Base-by-base conservation (phyloP, 75 land plant species). In the Azolla pinnata region DNA sequence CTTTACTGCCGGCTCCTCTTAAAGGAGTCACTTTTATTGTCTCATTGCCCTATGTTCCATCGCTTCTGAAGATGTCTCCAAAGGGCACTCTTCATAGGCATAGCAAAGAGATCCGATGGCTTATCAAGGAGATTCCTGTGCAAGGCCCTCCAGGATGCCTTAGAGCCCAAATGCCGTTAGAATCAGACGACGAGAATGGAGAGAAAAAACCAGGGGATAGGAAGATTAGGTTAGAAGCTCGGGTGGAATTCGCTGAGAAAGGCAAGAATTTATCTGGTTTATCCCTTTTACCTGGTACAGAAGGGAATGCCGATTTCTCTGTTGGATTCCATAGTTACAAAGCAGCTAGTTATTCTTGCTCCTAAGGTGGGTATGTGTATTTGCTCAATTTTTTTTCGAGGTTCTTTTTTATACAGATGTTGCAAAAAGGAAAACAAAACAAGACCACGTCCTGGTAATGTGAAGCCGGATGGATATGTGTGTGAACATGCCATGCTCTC, bases 91-190 rank as follows among this genome's bases (percentile, higher is more conserved):
- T 84, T 70, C 80, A 80, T 63, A 73, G 95, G 64, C 31, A 60
- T 26, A 75, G 71, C 49, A 82, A 56, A 53, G 89, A 85, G 67
- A 54, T 88, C 68, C 70, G 76, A 51, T 88, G 95, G 95, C 77
- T 71, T 65, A 54, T 88, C 24, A 68, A 68, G 12, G 81, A 82
- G 50, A 57, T 85, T 34, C 80, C 88, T 27, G 20, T 78, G 45
- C 78, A 82, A 35, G 85, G 81, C 56, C 46, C 79, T 38, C 80
- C 86, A 28, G 86, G 85, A 20, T 34, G 70, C 29, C 63, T 91
- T 61, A 78, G 86, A 63, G 97, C 75, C 18, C 75, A 90, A 49
- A 75, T 91, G 80, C 92, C 97, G 28, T 70, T 91, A 23, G 76
- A 54, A 30, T 49, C 78, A 26, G 38, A 30, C 16, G 20, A 44